Evolutionary conservation across 169 alveolate genomes (phyloP).

Genomic region (Eimeria sp.): DNA sequence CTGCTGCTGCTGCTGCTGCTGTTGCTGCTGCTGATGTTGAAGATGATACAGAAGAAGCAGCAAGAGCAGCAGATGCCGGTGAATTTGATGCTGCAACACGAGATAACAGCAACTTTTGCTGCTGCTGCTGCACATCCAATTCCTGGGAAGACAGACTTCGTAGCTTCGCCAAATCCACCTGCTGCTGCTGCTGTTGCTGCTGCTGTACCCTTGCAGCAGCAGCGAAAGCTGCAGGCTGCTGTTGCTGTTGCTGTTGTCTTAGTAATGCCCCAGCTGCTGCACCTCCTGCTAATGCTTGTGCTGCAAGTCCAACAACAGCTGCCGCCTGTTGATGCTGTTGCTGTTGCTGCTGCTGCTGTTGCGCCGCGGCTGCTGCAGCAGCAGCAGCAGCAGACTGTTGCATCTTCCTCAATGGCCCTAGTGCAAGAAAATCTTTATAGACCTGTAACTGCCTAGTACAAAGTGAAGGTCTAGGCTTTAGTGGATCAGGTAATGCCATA

Average conservation of each 20-base stretch:
- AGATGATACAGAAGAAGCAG: neutral
- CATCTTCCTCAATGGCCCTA: slow-evolving; percentile 75
- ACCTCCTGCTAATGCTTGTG: slow-evolving; percentile 16
- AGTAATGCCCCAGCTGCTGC: slow-evolving; percentile 5
- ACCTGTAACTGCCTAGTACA: slow-evolving; percentile 81
- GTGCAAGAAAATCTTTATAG: slow-evolving; percentile 86
- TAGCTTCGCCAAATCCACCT: neutral
- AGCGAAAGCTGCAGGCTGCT: slow-evolving; percentile 28
- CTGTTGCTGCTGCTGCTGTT: too few species aligned
- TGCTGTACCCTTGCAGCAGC: slow-evolving; percentile 33
- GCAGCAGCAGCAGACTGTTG: too few species aligned
- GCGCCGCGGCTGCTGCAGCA: too few species aligned
- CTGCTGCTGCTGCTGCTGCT: too few species aligned
- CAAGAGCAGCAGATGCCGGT: neutral
- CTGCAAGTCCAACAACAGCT: slow-evolving; percentile 75
- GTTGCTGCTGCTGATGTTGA: too few species aligned
- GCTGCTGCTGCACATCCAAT: slow-evolving; percentile 5
- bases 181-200: slow-evolving; percentile 36
- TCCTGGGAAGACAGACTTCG: neutral
- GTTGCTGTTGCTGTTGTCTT: slow-evolving; percentile 31
- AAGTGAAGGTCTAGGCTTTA: slow-evolving; percentile 30
- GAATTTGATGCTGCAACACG: neutral
- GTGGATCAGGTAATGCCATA: slow-evolving; percentile 36
- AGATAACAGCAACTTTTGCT: neutral
- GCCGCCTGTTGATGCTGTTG: too few species aligned